Evolutionary conservation across 257 asterid species (phyloP).

Genomic region (Scutellaria minor): DNA sequence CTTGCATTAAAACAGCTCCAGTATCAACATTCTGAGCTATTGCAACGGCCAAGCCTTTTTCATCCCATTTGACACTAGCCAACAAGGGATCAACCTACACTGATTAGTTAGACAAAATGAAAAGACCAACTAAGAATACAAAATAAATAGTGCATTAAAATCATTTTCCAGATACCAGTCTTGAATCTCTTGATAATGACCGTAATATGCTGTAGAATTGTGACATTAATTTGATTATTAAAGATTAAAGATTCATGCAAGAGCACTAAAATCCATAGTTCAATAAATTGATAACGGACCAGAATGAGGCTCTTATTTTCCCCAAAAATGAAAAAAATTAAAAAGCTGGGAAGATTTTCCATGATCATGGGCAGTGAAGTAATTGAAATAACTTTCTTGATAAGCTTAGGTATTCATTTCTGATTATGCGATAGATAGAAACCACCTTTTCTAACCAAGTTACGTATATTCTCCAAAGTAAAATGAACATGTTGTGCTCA

Average conservation of each 20-base stretch:
- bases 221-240: background rate
- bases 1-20: constrained; percentile 93
- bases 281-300: background rate
- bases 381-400: background rate
- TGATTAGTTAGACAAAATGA: constrained; percentile 39
- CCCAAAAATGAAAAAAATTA: background rate
- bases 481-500: constrained; percentile 32
- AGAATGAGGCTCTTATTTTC: background rate
- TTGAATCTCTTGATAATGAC: no score
- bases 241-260: background rate
- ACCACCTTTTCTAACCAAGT: background rate
- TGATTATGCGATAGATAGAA: background rate
- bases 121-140: background rate
- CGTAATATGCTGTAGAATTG: background rate
- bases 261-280: background rate
- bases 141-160: background rate
- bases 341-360: background rate
- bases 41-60: constrained; percentile 90
- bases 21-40: constrained; percentile 93
- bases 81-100: constrained; percentile 73
- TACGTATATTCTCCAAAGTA: background rate
- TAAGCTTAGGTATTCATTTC: background rate
- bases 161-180: background rate
- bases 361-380: background rate
- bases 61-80: constrained; percentile 93